Evolutionary conservation across 2,329 filamentous ascomycete species (phyloP).

Genomic region (Bipolaris oryzae): DNA sequence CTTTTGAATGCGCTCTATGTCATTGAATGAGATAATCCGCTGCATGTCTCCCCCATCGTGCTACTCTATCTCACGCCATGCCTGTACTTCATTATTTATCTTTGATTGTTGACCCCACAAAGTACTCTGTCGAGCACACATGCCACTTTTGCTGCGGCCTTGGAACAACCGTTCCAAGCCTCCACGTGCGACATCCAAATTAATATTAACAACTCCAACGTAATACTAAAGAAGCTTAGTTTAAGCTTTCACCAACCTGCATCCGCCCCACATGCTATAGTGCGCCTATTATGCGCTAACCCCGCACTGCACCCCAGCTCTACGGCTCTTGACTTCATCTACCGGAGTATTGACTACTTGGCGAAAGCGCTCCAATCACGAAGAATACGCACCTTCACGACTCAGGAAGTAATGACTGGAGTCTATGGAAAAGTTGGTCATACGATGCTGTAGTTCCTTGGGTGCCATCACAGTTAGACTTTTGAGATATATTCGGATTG

Average conservation of each 20-base stretch:
- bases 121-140: slow-evolving; percentile 23
- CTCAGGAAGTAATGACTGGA: slow-evolving; percentile 1
- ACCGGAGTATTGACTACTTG: slow-evolving; percentile 26
- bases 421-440: slow-evolving; percentile 12
- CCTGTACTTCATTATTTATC: not conserved
- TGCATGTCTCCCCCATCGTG: not conserved
- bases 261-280: slow-evolving; percentile 8
- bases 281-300: slow-evolving; percentile 23
- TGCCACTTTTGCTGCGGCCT: slow-evolving; percentile 4
- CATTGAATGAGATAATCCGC: too few relatives aligned
- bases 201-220: slow-evolving; percentile 27
- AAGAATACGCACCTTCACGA: slow-evolving; percentile 12
- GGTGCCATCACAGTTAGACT: slow-evolving; percentile 4
- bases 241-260: slow-evolving; percentile 4
- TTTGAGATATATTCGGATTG: slow-evolving; percentile 22
- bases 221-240: slow-evolving; percentile 20
- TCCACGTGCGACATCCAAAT: slow-evolving; percentile 18
- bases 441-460: slow-evolving; percentile 13
- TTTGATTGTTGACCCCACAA: slow-evolving; percentile 20
- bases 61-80: not conserved
- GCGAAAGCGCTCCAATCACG: slow-evolving; percentile 12
- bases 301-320: slow-evolving; percentile 18
- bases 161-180: slow-evolving; percentile 12
- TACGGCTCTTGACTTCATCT: slow-evolving; percentile 25
- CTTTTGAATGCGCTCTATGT: too few relatives aligned